Conservation (phyloP, 2,329 filamentous ascomycete genomes). For the Ophiostoma fasciatum region DNA sequence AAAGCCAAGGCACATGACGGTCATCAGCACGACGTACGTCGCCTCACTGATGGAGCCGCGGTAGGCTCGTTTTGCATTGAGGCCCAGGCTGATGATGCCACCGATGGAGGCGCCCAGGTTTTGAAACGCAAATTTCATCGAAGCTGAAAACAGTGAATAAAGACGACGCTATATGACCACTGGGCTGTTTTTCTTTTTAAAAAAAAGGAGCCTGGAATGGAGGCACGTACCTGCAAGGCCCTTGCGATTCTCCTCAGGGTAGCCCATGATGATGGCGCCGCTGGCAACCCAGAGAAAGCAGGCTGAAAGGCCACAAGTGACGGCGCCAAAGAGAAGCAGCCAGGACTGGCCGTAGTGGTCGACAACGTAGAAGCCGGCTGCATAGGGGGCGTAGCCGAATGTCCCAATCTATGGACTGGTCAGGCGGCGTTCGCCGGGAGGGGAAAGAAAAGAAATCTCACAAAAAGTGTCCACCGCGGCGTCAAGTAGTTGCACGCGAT, state of each 20-base stretch:
- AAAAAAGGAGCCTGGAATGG: background rate
- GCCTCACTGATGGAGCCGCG: constrained; percentile 8
- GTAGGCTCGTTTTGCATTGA: constrained; percentile 7
- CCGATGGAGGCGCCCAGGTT: constrained; percentile 8
- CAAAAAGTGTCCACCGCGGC: constrained; percentile 5
- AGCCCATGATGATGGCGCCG: constrained; percentile 10
- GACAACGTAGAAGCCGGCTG: constrained; percentile 4
- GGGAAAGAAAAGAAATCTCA: background rate
- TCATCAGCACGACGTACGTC: constrained; percentile 10
- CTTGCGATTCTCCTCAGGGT: constrained; percentile 10
- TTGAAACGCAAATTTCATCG: constrained; percentile 5
- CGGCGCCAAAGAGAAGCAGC: constrained; percentile 5
- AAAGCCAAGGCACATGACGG: constrained; percentile 10
- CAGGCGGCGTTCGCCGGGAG: too few species aligned
- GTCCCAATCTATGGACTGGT: constrained; percentile 7
- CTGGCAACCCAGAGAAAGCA: constrained; percentile 10
- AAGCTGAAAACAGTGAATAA: background rate
- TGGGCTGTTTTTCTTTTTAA: background rate
- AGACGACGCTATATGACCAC: too few species aligned
- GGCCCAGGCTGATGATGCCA: constrained; percentile 9
- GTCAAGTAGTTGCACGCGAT: constrained; percentile 2
- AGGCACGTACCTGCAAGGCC: constrained; percentile 5
- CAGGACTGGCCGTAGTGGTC: constrained; percentile 1
- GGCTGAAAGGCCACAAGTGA: constrained; percentile 3
- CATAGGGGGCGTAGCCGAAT: constrained; percentile 3